Evolutionary conservation across 1,139 yeast species (phyloP).

Genomic region (Zygoascus sp.): DNA sequence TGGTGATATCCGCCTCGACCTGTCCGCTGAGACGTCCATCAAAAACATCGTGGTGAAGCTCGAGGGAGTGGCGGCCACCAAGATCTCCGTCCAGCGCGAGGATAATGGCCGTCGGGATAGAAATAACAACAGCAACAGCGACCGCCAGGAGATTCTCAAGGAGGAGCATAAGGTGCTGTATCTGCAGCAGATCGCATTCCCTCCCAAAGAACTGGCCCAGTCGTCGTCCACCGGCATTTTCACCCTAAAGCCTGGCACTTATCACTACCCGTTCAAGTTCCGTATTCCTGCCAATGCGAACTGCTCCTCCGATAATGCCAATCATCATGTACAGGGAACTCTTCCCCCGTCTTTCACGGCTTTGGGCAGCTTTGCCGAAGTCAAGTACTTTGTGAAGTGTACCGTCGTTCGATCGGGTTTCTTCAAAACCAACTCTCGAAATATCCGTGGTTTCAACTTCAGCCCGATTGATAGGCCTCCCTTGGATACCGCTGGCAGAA

Average conservation of each 20-base stretch:
- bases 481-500: constrained; percentile 27
- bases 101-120: constrained; percentile 24
- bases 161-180: constrained; percentile 57
- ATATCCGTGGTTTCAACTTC: constrained; percentile 49
- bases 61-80: constrained; percentile 50
- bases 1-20: constrained; percentile 47
- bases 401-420: constrained; percentile 55
- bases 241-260: constrained; percentile 58
- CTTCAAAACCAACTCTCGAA: constrained; percentile 47
- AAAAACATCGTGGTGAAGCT: constrained; percentile 54
- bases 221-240: constrained; percentile 49
- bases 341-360: constrained; percentile 58
- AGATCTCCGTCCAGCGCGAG: constrained; percentile 32
- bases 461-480: constrained; percentile 48
- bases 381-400: constrained; percentile 53
- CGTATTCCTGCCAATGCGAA: constrained; percentile 48
- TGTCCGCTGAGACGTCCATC: constrained; percentile 46
- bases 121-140: constrained; percentile 21
- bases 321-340: constrained; percentile 1
- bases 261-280: constrained; percentile 55
- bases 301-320: constrained; percentile 38
- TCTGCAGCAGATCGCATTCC: constrained; percentile 54
- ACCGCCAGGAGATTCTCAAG: constrained; percentile 22
- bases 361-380: constrained; percentile 43
- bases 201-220: constrained; percentile 51